Evolutionary conservation across 225 moss, liverwort and hornwort genomes (phyloP).

Genomic region (Ulota crispa): DNA sequence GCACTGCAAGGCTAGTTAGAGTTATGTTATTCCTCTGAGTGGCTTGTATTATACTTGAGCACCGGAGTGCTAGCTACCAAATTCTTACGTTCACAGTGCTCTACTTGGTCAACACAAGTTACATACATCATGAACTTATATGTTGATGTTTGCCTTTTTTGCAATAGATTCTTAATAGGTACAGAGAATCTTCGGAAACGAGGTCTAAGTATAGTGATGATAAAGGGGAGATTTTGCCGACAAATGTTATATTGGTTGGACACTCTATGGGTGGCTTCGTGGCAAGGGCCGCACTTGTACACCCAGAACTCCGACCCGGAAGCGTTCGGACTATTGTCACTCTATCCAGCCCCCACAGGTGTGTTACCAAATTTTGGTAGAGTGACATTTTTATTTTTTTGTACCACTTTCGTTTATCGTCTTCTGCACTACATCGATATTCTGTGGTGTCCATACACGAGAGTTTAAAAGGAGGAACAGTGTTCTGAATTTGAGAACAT

Average conservation of each 20-base stretch:
- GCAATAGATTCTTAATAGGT: conserved; percentile 86
- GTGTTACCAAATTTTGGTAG: conserved; percentile 29
- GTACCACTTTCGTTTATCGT: conserved; percentile 12
- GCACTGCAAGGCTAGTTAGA: conserved; percentile 8
- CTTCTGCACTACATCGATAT: neutral
- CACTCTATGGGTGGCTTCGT: conserved; percentile 99
- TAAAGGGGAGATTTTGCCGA: conserved; percentile 77
- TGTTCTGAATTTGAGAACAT: conserved; percentile 19
- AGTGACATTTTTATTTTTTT: conserved; percentile 12
- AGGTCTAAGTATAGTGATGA: conserved; percentile 89
- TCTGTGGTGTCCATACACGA: neutral
- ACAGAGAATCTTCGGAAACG: conserved; percentile 87
- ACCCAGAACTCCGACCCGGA: conserved; percentile 81
- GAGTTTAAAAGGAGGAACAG: conserved; percentile 9
- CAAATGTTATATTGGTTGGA: conserved; percentile 87
- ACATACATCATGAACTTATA: conserved; percentile 2
- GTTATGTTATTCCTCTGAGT: conserved; percentile 4
- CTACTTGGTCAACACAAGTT: neutral
- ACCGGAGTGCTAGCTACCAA: neutral
- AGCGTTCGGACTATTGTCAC: conserved; percentile 88
- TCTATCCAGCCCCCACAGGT: conserved; percentile 95
- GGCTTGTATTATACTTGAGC: neutral
- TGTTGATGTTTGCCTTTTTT: conserved; percentile 3
- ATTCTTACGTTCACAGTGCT: conserved; percentile 5
- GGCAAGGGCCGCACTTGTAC: conserved; percentile 94